Conservation (phyloP, 305 asterid genomes). For the Solanum hybrid region DNA sequence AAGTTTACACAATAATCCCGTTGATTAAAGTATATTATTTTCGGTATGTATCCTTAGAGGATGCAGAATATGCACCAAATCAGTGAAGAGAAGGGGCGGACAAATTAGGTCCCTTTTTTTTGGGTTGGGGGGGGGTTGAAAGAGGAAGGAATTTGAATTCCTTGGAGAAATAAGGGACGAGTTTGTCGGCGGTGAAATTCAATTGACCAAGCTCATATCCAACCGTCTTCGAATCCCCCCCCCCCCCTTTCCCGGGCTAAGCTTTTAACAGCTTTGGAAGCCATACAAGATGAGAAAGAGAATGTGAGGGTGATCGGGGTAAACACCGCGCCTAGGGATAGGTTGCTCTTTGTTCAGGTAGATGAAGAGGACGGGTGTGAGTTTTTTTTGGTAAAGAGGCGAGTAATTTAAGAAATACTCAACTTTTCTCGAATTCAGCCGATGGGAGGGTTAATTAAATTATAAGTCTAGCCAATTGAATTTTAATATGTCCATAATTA, state of each 20-base stretch:
- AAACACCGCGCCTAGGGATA: neutral
- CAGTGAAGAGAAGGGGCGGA: neutral
- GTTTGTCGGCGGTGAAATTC: neutral
- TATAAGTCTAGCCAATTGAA: too few relatives aligned
- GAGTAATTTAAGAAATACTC: too few relatives aligned
- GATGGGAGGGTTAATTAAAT: neutral
- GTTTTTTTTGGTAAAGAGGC: neutral
- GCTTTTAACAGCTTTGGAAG: neutral
- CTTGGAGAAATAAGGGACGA: neutral
- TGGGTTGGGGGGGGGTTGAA: neutral
- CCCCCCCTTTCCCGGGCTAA: neutral
- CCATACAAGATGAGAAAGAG: neutral
- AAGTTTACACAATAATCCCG: neutral
- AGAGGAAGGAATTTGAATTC: neutral
- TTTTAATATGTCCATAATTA: too few relatives aligned
- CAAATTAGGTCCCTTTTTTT: neutral
- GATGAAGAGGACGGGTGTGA: neutral
- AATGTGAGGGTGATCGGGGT: neutral
- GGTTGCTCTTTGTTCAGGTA: neutral
- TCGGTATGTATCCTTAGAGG: neutral
- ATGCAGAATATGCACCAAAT: neutral
- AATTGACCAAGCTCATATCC: neutral
- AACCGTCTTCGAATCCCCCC: neutral
- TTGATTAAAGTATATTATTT: neutral
- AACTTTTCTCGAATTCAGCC: neutral